Base-by-base conservation (phyloP, 768 basidiomycete genomes). In the Paxillus ammoniavirescens region DNA sequence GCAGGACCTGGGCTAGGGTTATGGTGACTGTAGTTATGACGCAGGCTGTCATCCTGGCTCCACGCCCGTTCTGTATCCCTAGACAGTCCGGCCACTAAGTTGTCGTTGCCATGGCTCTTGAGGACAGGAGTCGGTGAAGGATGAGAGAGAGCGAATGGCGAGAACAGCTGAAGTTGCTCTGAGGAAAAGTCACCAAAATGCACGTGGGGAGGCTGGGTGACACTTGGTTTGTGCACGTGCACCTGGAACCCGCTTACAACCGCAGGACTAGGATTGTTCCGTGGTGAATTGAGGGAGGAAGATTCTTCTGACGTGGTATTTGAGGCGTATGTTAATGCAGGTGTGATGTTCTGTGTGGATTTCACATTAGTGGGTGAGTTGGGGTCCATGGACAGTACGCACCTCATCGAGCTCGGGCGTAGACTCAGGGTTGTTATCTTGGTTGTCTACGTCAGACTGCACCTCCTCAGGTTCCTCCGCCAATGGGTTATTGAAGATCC, bases 401-500 rank as follows among this genome's bases (percentile, higher is more conserved):
- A 76, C 75, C 62, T 73, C 72, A 0, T 58, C 56, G 26, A 57
- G 44, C 15, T 67, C 54, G 7, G 42, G 61, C 15, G 56, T 56
- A 33, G 52, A 61, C 15, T 57, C 59, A 37, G 50, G 42, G 35
- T 53, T 48, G 12, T 40, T 14, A 33, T 12, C 23, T n/a, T 7
- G 33, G 35, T 37, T 12, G 7, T 53, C 49, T 30, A 33, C 40
- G 30, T 63, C 56, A 4, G 23, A 31, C 15, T 63, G 75, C 2
- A 30, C 4, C 49, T 75, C 76, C 47, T 84, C 84, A 14, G 82
- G 80, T 52, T 83, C 85, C 55, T 80, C 84, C 40, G 75, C 72
- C 26, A 81, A 59, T 1, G 82, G 70, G 43, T 84, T 82, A 53
- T 80, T 83, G 67, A 89, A 89, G 64, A 90, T 87, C 83, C 87